Percentiles rank a stretch among this genome's conserved stretches.
These are phyloP conservation scores for Triglochin maritima DNA, from an alignment of 106 monocot species.

Conservation along the genomic window DNA sequence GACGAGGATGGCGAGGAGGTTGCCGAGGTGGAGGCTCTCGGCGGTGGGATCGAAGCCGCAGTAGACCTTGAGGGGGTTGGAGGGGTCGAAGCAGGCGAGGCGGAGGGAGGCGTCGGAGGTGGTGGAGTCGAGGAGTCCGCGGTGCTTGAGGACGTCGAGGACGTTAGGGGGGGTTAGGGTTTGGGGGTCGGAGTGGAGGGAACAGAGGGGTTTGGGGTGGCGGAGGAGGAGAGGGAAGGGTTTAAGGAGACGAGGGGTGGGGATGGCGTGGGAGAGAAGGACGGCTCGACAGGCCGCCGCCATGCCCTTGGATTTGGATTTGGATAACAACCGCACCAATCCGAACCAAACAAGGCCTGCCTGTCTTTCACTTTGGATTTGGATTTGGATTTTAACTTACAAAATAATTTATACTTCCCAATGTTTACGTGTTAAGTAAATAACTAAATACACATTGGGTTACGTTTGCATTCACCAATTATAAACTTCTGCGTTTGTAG, in stretches of 20 bases:
- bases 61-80: conserved; percentile 42
- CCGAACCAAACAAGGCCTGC: neutral
- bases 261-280: neutral
- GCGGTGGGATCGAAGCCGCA: conserved; percentile 97
- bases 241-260: neutral
- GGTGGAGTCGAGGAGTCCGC: conserved; percentile 68
- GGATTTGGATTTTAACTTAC: too few species aligned
- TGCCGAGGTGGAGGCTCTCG: conserved; percentile 88
- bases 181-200: neutral
- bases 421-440: too few species aligned
- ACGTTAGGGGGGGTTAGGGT: conserved; percentile 18
- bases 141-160: conserved; percentile 53
- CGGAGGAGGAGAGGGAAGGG: neutral
- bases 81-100: conserved; percentile 18
- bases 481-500: too few species aligned
- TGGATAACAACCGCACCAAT: neutral
- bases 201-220: neutral
- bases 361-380: too few species aligned
- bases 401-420: neutral
- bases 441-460: too few species aligned
- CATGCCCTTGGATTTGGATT: neutral
- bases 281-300: neutral
- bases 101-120: conserved; percentile 47
- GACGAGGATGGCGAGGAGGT: conserved; percentile 71
- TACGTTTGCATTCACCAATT: too few species aligned